Evolutionary conservation across 2,329 filamentous ascomycete species (phyloP).

Genomic region (Colletotrichum spaethianum): DNA sequence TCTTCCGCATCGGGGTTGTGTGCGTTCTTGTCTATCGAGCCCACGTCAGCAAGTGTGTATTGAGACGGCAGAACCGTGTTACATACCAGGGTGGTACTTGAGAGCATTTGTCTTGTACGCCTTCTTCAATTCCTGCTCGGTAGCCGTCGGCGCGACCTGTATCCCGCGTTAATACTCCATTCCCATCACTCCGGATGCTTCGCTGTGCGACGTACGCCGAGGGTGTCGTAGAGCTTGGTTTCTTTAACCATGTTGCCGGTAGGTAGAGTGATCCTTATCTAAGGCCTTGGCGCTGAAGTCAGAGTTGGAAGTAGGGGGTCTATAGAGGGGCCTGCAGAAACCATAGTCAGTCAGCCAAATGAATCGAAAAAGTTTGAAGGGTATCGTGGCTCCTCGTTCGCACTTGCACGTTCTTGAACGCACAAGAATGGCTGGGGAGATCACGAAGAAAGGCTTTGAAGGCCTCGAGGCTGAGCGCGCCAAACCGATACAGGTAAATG

Average conservation of each 20-base stretch:
- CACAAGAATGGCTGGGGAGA: no score
- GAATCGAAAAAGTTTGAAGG: background rate
- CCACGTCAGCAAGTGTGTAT: constrained; percentile 7
- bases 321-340: constrained; percentile 25
- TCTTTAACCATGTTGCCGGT: constrained; percentile 78
- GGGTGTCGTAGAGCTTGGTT: constrained; percentile 82
- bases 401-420: background rate
- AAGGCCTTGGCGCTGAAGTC: constrained; percentile 20
- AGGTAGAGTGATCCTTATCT: constrained; percentile 31
- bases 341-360: constrained; percentile 23
- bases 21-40: constrained; percentile 88
- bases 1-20: constrained; percentile 94
- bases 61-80: background rate
- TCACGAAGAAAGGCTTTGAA: background rate
- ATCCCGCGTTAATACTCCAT: background rate
- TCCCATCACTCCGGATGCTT: background rate
- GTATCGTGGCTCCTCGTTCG: background rate
- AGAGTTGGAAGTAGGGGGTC: constrained; percentile 23
- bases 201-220: constrained; percentile 73
- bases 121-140: constrained; percentile 91
- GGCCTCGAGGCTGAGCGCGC: constrained; percentile 2
- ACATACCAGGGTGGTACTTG: constrained; percentile 86
- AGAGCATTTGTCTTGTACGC: constrained; percentile 88
- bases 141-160: constrained; percentile 83
- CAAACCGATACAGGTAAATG: background rate